phyloP scores from a whole-genome alignment of 2,329 filamentous ascomycete species.

The Colletotrichum gloeosporioides region DNA sequence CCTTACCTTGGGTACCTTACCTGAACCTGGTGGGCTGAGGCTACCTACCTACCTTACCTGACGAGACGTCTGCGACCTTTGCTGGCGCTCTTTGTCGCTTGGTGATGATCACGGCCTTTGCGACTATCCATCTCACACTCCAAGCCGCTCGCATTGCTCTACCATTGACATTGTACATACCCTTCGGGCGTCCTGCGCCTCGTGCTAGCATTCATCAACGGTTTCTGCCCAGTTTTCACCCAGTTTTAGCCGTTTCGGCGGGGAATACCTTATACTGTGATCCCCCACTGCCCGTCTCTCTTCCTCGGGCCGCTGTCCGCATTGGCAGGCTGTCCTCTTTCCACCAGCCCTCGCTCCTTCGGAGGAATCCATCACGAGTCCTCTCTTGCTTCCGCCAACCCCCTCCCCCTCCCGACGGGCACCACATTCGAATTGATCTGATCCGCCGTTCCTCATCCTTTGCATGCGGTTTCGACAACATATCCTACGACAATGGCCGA shows the following conservation, averaged over 20 bases:
- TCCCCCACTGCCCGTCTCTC: slow-evolving; percentile 1
- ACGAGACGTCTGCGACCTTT: not conserved
- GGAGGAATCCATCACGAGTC: slow-evolving; percentile 6
- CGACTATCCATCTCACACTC: not conserved
- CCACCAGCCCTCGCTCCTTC: slow-evolving; percentile 9
- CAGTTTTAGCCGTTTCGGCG: slow-evolving; percentile 21
- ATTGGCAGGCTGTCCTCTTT: slow-evolving; percentile 10
- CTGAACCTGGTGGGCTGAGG: not conserved
- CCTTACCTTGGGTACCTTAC: not conserved
- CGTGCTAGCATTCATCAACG: slow-evolving; percentile 8
- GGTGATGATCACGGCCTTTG: not conserved
- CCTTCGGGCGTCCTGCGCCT: slow-evolving; percentile 15
- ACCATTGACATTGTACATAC: slow-evolving; percentile 4
- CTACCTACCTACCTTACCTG: not conserved
- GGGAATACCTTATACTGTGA: slow-evolving; percentile 16
- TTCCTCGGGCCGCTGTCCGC: slow-evolving; percentile 17
- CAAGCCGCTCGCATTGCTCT: not conserved
- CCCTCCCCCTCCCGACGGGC: not conserved
- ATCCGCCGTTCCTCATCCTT: not conserved
- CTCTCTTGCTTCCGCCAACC: not conserved
- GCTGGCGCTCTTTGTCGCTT: not conserved
- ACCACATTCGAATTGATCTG: not conserved
- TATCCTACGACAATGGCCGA: slow-evolving; percentile 68
- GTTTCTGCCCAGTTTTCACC: slow-evolving; percentile 1
- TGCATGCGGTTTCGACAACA: slow-evolving; percentile 11